These are phyloP conservation scores for Tulasnella sp. DNA, from an alignment of 768 basidiomycete species.

Conservation along the genomic window DNA sequence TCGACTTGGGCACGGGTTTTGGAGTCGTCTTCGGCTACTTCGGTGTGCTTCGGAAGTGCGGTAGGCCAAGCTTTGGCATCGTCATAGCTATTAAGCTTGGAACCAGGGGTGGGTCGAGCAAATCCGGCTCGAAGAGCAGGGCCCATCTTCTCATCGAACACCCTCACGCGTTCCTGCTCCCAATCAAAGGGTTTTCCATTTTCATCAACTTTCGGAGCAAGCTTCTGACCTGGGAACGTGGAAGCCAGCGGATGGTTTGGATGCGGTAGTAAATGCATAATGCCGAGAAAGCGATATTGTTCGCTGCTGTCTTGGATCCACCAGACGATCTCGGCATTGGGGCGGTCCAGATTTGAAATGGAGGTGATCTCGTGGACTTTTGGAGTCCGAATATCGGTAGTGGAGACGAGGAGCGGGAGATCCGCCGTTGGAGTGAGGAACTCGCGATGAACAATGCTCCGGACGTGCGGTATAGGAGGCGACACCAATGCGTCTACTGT, in stretches of 20 bases:
- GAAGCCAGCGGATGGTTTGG: slow-evolving; percentile 31
- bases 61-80: slow-evolving; percentile 52
- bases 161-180: slow-evolving; percentile 48
- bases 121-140: slow-evolving; percentile 57
- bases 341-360: slow-evolving; percentile 22
- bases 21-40: slow-evolving; percentile 30
- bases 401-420: slow-evolving; percentile 47
- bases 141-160: slow-evolving; percentile 45
- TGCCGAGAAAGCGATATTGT: slow-evolving; percentile 61
- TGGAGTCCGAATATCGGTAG: slow-evolving; percentile 61
- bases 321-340: slow-evolving; percentile 53
- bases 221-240: slow-evolving; percentile 27
- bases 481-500: slow-evolving; percentile 33
- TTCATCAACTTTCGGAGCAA: slow-evolving; percentile 22
- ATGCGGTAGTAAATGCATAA: slow-evolving; percentile 42
- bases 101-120: slow-evolving; percentile 57
- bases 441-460: slow-evolving; percentile 49
- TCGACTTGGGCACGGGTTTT: slow-evolving; percentile 38
- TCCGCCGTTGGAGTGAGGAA: slow-evolving; percentile 35
- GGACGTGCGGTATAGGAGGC: slow-evolving; percentile 42
- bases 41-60: slow-evolving; percentile 36
- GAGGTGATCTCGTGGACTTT: slow-evolving; percentile 47
- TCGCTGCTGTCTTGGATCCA: slow-evolving; percentile 56
- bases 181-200: slow-evolving; percentile 34
- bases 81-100: slow-evolving; percentile 37